Conservation (phyloP, 305 asterid species). For the Nicotiana rustica region DNA sequence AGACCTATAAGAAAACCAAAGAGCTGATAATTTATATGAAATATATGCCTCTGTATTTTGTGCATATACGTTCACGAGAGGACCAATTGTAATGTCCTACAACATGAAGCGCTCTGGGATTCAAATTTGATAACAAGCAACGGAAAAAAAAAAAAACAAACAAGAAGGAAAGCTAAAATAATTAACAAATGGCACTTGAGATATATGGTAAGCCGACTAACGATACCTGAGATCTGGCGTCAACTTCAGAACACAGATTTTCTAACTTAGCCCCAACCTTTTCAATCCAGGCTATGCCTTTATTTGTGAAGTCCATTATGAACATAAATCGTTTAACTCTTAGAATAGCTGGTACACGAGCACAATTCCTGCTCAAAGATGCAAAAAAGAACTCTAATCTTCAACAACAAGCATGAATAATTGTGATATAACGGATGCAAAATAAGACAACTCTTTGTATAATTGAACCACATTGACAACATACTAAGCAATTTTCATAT, state of each 20-base stretch:
- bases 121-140: constrained; percentile 23
- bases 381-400: background rate
- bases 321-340: background rate
- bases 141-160: background rate
- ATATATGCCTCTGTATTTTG: background rate
- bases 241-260: constrained; percentile 37
- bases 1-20: constrained; percentile 12
- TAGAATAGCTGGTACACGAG: background rate
- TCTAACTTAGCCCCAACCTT: constrained; percentile 23
- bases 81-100: constrained; percentile 13
- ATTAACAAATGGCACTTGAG: constrained; percentile 13
- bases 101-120: background rate
- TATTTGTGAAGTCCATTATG: constrained; percentile 26
- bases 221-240: constrained; percentile 40
- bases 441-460: background rate
- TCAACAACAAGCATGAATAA: background rate
- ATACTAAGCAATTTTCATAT: too few species aligned
- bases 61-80: background rate
- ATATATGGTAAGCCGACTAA: background rate
- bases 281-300: constrained; percentile 27
- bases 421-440: background rate
- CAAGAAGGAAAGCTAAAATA: background rate
- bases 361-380: constrained; percentile 16
- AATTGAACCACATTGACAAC: background rate
- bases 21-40: background rate